Evolutionary conservation across 164 flowering plant species (phyloP), one percentile per base, ranked within the genome.

Genomic region (Macadamia integrifolia): DNA sequence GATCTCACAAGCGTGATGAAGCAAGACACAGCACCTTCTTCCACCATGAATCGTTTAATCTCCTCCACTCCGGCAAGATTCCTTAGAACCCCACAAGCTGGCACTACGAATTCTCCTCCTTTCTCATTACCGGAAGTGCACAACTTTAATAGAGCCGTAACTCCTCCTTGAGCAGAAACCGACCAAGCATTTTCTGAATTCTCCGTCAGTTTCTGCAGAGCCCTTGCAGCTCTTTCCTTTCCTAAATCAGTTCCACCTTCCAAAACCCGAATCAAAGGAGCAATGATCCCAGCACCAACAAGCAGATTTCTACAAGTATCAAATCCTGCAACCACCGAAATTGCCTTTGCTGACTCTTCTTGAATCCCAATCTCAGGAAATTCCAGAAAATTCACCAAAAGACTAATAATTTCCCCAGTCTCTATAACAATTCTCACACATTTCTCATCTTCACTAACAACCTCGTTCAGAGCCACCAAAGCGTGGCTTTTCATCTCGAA

Each of bases 91-190:
- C 87, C 86, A 79, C 90, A 90, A 75, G 85, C 85, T 32, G 78
- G 66, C 66, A 79, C 66, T 18, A 86, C 66, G 71, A 82, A 66
- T 48, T 83, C 91, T 14, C 73, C 80, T 53, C 57, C 57, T 14
- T 66, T 62, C 12, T 23, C 53, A 65, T 77, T 77, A 40, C 66
- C 78, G 59, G 55, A 65, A 1, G 65, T 32, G 64, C 97, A 90
- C 2, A 89, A 78, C 49, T 80, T 86, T 61, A 94, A 66, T 72
- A 90, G 66, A 3, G 83, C 88, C 4, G 96, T 85, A 9, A 89
- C 98, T 5, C 98, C 99, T 6, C 96, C 99, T 57, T 92, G 89
- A 67, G 97, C 93, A 1, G 98, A 90, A 67, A 94, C 84, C 0
- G 89, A 85, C 98, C 99, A 94, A 1, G 85, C 92, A 73, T 90